phyloP scores from a whole-genome alignment of 495 filamentous ascomycete genomes.

The Ramalina peruviana region DNA sequence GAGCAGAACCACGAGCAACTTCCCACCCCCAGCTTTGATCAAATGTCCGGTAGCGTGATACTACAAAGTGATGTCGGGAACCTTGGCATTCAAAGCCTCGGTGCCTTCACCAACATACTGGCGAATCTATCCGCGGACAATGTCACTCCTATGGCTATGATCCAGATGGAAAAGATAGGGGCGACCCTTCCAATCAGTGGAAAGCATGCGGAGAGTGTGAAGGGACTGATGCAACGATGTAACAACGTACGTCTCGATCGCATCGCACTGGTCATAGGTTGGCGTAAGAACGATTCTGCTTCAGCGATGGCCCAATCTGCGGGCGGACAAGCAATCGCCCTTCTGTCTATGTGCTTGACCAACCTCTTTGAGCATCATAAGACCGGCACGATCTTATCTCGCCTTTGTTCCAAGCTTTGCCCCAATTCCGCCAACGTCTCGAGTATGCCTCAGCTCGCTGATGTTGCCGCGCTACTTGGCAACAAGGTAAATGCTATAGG shows the following conservation, averaged over 20 bases:
- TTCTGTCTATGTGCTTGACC: not conserved
- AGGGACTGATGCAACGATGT: slow-evolving; percentile 2
- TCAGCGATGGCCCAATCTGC: slow-evolving; percentile 2
- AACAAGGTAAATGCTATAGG: not conserved
- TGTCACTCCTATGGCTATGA: not conserved
- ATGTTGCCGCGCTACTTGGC: not conserved
- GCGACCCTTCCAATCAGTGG: not conserved
- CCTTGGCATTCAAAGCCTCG: not conserved
- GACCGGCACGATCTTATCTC: not conserved
- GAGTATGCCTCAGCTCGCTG: not conserved
- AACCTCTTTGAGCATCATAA: not conserved
- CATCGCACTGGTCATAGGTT: not conserved
- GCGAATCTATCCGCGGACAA: slow-evolving; percentile 5
- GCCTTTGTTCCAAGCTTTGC: not conserved
- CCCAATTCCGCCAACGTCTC: not conserved
- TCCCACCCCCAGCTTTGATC: too few species aligned
- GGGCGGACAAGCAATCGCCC: slow-evolving; percentile 1
- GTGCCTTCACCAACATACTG: not conserved
- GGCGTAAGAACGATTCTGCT: slow-evolving; percentile 1
- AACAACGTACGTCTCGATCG: slow-evolving; percentile 1
- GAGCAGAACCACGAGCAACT: too few species aligned
- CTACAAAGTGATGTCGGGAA: not conserved
- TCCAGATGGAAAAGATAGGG: slow-evolving; percentile 8
- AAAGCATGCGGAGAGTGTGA: not conserved
- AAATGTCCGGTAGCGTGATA: not conserved